A percentile compares a stretch with the other conserved stretches of the same genome.
These are phyloP conservation scores for Clavispora asparagi DNA, from an alignment of 805 yeast species.

Conservation along the genomic window DNA sequence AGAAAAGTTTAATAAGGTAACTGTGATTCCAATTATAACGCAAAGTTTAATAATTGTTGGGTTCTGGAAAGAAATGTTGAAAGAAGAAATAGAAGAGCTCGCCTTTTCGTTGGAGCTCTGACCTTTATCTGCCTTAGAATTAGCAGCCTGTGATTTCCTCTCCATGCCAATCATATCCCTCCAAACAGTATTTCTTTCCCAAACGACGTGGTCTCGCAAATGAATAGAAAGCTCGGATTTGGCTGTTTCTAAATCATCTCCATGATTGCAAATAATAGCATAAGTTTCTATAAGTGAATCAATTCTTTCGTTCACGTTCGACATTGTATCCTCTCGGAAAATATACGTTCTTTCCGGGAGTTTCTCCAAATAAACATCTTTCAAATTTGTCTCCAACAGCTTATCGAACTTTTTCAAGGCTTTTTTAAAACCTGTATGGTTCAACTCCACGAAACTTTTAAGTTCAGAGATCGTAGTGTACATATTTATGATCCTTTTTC, in stretches of 20 bases:
- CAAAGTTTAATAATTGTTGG: conserved; percentile 39
- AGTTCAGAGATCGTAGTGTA: conserved; percentile 44
- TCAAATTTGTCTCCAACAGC: conserved; percentile 39
- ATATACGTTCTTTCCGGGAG: conserved; percentile 38
- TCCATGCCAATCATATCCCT: conserved; percentile 59
- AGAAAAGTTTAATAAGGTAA: conserved; percentile 45
- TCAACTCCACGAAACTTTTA: conserved; percentile 47
- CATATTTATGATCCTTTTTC: conserved; percentile 41
- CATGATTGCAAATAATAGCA: conserved; percentile 29
- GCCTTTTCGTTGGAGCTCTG: conserved; percentile 4
- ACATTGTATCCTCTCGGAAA: conserved; percentile 30
- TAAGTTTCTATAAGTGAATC: conserved; percentile 28
- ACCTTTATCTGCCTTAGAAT: conserved; percentile 14
- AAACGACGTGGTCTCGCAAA: conserved; percentile 50
- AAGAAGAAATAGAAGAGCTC: conserved; percentile 8
- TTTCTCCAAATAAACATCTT: conserved; percentile 41
- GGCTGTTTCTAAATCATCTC: conserved; percentile 39
- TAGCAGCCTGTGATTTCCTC: conserved; percentile 76
- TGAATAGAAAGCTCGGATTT: conserved; percentile 53
- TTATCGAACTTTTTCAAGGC: conserved; percentile 52
- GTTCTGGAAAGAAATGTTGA: conserved; percentile 13
- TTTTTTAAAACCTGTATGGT: conserved; percentile 49
- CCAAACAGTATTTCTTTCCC: conserved; percentile 55
- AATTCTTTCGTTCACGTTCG: conserved; percentile 27
- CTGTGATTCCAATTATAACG: conserved; percentile 47